Conservation (phyloP, 495 filamentous ascomycete species). For the Trichodelitschia bisporula region DNA sequence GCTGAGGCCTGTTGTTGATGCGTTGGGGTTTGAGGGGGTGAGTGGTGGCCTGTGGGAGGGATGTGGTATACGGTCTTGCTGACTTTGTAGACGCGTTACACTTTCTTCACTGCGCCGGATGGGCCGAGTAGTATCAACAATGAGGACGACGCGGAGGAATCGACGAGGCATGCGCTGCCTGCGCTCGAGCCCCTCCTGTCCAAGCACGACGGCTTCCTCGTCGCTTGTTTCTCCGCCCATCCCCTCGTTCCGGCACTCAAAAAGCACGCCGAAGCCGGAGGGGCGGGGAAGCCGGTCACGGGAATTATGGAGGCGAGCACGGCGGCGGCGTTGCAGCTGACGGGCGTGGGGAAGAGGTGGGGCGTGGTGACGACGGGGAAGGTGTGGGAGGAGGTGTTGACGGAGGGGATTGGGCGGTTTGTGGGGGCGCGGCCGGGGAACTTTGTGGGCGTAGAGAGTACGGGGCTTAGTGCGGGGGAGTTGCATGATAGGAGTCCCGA, state of each 20-base stretch:
- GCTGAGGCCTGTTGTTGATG: constrained; percentile 35
- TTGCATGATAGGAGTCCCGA: constrained; percentile 42
- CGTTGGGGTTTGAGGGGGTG: constrained; percentile 25
- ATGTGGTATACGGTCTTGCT: too few species aligned
- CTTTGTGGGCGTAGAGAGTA: constrained; percentile 66
- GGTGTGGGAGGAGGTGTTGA: constrained; percentile 53
- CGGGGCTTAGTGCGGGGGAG: constrained; percentile 57
- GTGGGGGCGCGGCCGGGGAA: constrained; percentile 19
- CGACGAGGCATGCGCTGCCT: constrained; percentile 27
- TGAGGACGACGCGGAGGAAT: constrained; percentile 25
- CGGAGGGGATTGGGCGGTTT: constrained; percentile 29
- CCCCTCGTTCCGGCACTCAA: constrained; percentile 43
- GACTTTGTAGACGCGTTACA: constrained; percentile 1
- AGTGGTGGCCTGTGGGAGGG: too few species aligned
- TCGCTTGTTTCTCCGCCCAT: constrained; percentile 79
- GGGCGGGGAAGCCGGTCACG: constrained; percentile 31
- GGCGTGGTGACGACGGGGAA: constrained; percentile 79
- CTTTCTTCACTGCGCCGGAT: constrained; percentile 29
- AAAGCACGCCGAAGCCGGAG: constrained; percentile 8
- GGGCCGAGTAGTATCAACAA: constrained; percentile 41
- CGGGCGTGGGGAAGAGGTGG: constrained; percentile 32
- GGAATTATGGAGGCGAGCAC: constrained; percentile 80
- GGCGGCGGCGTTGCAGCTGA: constrained; percentile 24
- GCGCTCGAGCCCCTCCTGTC: constrained; percentile 25
- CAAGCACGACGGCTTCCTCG: constrained; percentile 47